phyloP scores from a whole-genome alignment of 768 basidiomycete species.

The Tulasnella sp. region DNA sequence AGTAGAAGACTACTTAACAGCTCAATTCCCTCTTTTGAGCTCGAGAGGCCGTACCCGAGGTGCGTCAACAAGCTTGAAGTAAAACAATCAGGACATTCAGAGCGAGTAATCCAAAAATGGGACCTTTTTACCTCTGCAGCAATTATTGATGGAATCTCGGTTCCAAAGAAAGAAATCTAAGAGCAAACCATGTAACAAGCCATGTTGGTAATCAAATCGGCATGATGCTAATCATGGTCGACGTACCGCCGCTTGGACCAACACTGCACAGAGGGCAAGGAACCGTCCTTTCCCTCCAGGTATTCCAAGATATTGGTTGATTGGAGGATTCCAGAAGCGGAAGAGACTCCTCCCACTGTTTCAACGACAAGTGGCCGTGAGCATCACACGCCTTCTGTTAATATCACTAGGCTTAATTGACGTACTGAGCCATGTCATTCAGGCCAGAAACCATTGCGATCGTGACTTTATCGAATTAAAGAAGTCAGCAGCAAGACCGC shows the following conservation, averaged over 20 bases:
- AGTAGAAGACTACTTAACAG: background rate
- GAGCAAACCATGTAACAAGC: background rate
- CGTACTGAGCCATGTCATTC: background rate
- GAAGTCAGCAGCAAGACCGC: background rate
- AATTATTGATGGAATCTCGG: background rate
- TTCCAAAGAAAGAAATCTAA: background rate
- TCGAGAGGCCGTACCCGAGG: background rate
- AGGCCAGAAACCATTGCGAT: background rate
- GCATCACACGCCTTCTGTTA: background rate
- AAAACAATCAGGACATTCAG: background rate
- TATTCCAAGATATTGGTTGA: background rate
- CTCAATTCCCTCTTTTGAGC: no score
- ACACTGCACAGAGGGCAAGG: background rate
- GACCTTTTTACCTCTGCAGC: background rate
- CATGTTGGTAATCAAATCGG: background rate
- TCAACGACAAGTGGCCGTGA: background rate
- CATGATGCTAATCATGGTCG: background rate
- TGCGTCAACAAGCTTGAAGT: background rate
- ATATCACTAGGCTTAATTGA: background rate
- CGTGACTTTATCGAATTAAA: background rate
- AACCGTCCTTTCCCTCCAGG: background rate
- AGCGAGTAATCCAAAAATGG: background rate
- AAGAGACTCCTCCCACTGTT: background rate
- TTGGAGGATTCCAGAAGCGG: background rate
- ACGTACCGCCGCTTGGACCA: slow-evolving; percentile 1